Conservation (phyloP, 23 red algal species). For the Gracilaria vermiculophylla region DNA sequence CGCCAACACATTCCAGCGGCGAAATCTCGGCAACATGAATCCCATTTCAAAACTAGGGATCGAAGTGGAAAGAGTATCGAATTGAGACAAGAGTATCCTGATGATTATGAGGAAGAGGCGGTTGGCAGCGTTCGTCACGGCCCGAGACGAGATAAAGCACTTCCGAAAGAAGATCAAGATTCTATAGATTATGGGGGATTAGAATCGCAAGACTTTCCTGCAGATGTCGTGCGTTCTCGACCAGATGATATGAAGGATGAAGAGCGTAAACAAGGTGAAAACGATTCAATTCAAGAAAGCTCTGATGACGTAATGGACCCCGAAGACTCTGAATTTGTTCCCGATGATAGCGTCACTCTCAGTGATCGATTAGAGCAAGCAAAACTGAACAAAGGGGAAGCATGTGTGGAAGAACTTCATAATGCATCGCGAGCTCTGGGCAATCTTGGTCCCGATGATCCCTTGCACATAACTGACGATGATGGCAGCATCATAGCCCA, state of each 20-base stretch:
- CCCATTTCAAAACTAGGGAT: neutral
- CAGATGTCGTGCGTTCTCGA: neutral
- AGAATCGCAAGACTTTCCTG: neutral
- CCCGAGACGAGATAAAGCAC: neutral
- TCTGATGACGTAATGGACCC: neutral
- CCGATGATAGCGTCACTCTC: neutral
- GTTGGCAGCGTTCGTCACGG: conserved; percentile 4
- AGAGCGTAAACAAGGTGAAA: neutral
- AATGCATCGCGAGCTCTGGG: neutral
- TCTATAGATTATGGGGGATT: neutral
- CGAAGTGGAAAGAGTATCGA: neutral
- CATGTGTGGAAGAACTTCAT: neutral
- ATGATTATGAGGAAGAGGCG: neutral
- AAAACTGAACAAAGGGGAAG: neutral
- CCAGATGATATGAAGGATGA: neutral
- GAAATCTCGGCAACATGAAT: neutral
- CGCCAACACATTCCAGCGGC: neutral
- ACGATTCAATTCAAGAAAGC: neutral
- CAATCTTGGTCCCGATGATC: neutral
- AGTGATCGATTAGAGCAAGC: conserved; percentile 3
- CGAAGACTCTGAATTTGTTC: neutral
- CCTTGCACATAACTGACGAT: neutral
- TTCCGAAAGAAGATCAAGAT: neutral
- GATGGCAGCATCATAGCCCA: neutral
- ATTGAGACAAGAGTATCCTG: neutral